A percentile compares a stretch with the other conserved stretches of the same genome.
Conservation (phyloP, 495 filamentous ascomycete species). For the Penicillium daleae region DNA sequence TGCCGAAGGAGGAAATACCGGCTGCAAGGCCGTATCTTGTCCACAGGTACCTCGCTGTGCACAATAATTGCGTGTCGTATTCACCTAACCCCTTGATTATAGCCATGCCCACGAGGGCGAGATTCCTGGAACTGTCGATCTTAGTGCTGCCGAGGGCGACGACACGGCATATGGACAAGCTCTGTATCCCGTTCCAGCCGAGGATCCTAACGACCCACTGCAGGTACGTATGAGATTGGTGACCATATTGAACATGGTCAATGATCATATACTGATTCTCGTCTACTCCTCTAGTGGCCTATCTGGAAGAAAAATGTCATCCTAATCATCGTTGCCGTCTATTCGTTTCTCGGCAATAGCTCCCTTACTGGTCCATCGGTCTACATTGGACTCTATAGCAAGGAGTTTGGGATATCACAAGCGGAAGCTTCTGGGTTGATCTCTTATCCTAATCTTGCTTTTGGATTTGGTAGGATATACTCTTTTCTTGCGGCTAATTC, state of each 20-base stretch:
- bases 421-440: conserved; percentile 58
- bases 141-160: conserved; percentile 60
- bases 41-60: conserved; percentile 14
- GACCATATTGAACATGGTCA: neutral
- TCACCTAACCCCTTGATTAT: neutral
- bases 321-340: conserved; percentile 59
- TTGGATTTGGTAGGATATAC: conserved; percentile 55
- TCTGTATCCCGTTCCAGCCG: conserved; percentile 63
- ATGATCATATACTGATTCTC: neutral
- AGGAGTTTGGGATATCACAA: conserved; percentile 56
- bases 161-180: conserved; percentile 64
- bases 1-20: conserved; percentile 1
- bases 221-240: conserved; percentile 37
- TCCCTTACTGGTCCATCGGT: conserved; percentile 60
- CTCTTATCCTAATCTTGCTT: conserved; percentile 66
- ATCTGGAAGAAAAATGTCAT: conserved; percentile 63
- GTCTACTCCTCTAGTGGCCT: conserved; percentile 50
- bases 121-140: conserved; percentile 61
- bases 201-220: conserved; percentile 68
- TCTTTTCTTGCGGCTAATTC: neutral
- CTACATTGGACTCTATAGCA: conserved; percentile 60
- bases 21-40: conserved; percentile 15
- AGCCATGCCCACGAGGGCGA: conserved; percentile 63
- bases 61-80: neutral
- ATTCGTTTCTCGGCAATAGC: conserved; percentile 65